These are phyloP conservation scores for Mucuna pruriens DNA, from an alignment of 306 rosid species.

Conservation along the genomic window DNA sequence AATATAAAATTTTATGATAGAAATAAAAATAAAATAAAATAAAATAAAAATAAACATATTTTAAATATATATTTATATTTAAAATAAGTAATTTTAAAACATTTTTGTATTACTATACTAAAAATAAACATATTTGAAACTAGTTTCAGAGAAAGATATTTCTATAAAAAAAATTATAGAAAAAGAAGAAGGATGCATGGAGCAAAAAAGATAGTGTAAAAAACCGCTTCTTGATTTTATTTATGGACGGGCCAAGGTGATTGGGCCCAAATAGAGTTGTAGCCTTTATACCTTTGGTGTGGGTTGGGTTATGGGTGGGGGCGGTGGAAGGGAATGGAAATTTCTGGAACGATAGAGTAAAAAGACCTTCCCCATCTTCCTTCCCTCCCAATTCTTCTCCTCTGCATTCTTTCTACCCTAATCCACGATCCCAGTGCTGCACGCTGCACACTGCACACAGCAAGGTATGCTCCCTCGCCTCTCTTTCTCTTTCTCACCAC, in stretches of 20 bases:
- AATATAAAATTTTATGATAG: too few species aligned
- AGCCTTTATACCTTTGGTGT: neutral
- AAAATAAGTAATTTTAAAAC: too few species aligned
- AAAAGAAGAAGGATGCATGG: too few species aligned
- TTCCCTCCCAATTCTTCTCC: neutral
- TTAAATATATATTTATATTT: too few species aligned
- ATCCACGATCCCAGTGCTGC: slow-evolving; percentile 26
- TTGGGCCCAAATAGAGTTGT: slow-evolving; percentile 9
- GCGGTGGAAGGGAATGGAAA: slow-evolving; percentile 13
- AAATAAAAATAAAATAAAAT: too few species aligned
- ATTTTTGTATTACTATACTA: too few species aligned
- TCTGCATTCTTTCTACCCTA: slow-evolving; percentile 18
- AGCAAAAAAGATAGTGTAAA: too few species aligned
- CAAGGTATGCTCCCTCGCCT: slow-evolving; percentile 7
- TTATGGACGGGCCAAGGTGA: neutral
- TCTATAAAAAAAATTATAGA: too few species aligned
- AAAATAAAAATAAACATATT: too few species aligned
- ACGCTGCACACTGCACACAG: neutral
- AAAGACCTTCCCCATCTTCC: slow-evolving; percentile 30
- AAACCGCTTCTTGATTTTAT: too few species aligned
- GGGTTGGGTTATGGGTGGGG: neutral
- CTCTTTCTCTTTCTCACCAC: neutral
- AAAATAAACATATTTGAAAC: too few species aligned
- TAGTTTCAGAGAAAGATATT: too few species aligned
- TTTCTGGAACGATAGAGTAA: slow-evolving; percentile 42